Evolutionary conservation across 2,329 filamentous ascomycete genomes (phyloP).

Genomic region (Thielaviopsis ethacetica): DNA sequence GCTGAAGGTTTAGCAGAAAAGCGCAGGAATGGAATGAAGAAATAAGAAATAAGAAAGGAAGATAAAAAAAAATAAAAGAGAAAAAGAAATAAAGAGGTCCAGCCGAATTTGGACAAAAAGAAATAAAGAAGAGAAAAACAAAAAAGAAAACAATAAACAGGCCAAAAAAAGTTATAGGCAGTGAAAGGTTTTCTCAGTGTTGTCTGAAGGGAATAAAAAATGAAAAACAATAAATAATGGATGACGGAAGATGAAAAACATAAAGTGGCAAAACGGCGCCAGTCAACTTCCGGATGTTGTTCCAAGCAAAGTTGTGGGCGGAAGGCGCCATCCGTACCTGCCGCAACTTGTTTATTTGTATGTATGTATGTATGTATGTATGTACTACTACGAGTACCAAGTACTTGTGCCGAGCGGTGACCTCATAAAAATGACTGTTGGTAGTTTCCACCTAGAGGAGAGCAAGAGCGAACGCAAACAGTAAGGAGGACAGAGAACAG

Average conservation of each 20-base stretch:
- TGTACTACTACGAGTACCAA: neutral
- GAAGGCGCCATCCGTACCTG: neutral
- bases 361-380: neutral
- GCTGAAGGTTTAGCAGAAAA: neutral
- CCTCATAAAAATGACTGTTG: neutral
- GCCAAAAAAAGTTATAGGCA: neutral
- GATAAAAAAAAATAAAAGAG: neutral
- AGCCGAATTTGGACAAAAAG: neutral
- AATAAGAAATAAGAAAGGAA: neutral
- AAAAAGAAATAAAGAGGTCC: neutral
- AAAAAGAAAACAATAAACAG: neutral
- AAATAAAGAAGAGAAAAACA: neutral
- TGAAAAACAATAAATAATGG: neutral
- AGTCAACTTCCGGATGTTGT: neutral
- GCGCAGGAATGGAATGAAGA: neutral
- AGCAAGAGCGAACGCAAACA: neutral
- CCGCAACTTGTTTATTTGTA: neutral
- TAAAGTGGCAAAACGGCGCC: neutral
- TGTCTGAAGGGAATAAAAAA: neutral
- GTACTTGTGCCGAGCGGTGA: neutral
- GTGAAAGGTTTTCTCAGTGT: neutral
- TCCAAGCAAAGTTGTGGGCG: neutral
- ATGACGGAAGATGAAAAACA: neutral
- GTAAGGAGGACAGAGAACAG: too few species aligned
- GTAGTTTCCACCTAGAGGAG: neutral